Conservation (phyloP, 1,284 basidiomycete genomes). For the Naganishia cerealis region DNA sequence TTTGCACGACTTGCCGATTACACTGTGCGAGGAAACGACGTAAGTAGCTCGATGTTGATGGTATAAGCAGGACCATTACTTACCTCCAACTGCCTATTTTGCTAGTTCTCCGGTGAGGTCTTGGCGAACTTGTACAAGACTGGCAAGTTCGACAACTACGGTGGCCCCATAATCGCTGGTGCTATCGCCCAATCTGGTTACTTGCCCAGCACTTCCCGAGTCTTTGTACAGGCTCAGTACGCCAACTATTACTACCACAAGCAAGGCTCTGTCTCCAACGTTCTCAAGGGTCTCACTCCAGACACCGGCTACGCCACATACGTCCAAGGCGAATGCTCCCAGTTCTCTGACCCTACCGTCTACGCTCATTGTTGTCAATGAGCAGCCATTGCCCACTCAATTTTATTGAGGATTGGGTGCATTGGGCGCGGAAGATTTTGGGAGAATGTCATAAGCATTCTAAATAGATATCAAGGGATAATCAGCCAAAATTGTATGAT, state of each 20-base stretch:
- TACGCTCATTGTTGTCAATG: conserved; percentile 24
- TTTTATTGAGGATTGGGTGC: not conserved
- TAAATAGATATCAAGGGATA: not conserved
- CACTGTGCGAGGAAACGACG: conserved; percentile 13
- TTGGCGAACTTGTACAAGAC: conserved; percentile 7
- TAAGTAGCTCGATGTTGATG: not conserved
- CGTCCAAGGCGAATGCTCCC: conserved; percentile 5
- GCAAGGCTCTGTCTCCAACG: not conserved
- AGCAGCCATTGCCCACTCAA: not conserved
- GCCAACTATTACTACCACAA: conserved; percentile 29
- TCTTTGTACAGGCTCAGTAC: conserved; percentile 18
- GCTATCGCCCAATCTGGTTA: not conserved
- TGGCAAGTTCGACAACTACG: conserved; percentile 22
- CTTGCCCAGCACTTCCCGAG: not conserved
- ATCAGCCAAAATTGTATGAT: not conserved
- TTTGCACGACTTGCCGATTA: conserved; percentile 22
- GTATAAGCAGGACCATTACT: not conserved
- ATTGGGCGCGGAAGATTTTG: not conserved
- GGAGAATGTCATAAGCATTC: not conserved
- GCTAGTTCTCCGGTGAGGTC: conserved; percentile 6
- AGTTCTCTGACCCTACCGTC: conserved; percentile 4
- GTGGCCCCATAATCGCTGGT: conserved; percentile 2
- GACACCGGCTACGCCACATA: conserved; percentile 20
- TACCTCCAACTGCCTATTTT: not conserved
- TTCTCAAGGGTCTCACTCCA: conserved; percentile 3